Percentiles rank a stretch among this genome's conserved stretches.
phyloP scores from a whole-genome alignment of 306 rosid species.

The Rosa multiflora region DNA sequence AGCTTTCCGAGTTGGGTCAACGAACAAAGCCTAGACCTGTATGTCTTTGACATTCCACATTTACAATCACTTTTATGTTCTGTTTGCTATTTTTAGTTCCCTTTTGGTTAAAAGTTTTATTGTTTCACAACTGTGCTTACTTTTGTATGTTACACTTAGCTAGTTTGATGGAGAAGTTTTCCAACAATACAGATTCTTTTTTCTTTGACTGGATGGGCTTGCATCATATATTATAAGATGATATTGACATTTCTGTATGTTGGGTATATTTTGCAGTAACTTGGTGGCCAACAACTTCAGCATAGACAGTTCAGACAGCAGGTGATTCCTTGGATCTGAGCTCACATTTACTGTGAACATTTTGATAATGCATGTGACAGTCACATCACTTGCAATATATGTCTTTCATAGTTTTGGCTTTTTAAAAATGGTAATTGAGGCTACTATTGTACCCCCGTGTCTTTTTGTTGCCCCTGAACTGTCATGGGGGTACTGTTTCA shows the following conservation, averaged over 20 bases:
- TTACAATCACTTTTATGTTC: not conserved
- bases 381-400: not conserved
- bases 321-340: conserved; percentile 39
- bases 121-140: not conserved
- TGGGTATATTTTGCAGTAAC: conserved; percentile 53
- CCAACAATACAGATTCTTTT: not conserved
- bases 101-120: not conserved
- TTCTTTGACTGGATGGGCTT: not conserved
- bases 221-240: not conserved
- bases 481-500: not conserved
- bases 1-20: conserved; percentile 73
- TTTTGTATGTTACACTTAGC: not conserved
- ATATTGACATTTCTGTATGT: conserved; percentile 21
- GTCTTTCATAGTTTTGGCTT: not conserved
- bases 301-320: conserved; percentile 43
- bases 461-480: not conserved
- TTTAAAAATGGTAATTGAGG: not conserved
- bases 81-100: not conserved
- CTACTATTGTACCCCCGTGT: not conserved
- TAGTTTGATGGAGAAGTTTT: not conserved
- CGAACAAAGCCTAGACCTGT: conserved; percentile 49
- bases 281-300: conserved; percentile 77
- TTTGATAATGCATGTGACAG: not conserved
- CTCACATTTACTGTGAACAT: not conserved
- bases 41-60: conserved; percentile 25